Base-by-base conservation (phyloP, 2,329 filamentous ascomycete genomes). In the Microsporum audouinii region DNA sequence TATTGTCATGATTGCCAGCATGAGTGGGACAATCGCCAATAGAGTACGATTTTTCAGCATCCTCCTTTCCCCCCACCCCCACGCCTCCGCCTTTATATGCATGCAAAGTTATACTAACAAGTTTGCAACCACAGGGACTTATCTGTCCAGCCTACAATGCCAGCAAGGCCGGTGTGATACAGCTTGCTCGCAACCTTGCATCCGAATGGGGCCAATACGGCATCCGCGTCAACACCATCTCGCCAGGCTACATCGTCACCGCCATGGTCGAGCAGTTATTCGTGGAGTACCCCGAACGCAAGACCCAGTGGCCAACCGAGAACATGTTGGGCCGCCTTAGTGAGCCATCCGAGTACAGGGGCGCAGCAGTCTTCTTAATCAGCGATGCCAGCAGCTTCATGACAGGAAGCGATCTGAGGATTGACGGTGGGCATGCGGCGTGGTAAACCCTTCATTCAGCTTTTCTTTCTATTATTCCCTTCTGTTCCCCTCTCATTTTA, bases 281-380 rank as follows among this genome's bases (percentile, higher is more conserved):
- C 59, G 49, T 71, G 10, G 79, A 85, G 58, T 95, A 88, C 88
- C 84, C 88, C 3, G 85, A 82, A 66, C 86, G 91, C 71, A 94
- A 92, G 72, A 91, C 71, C 6, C 81, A 85, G 63, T 95, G 91
- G 91, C 84, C 88, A 14, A 86, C 81, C 67, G 86, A 92, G 74
- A 95, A 95, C 74, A 94, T 95, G 89, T 79, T 95, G 59, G 84
- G 82, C 33, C 80, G 84, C 38, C 77, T 90, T 63, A 88, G 85
- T 69, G 75, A 74, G 27, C 86, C 87, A 0, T 78, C 84, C 57
- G 87, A 91, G 71, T 89, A 88, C 72, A 82, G 86, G 57, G 86
- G 77, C 4, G 76, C 76, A 0, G 75, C 76, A 0, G 73, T 79
- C 41, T 79, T 78, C 65, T 68, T 79, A 62, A 66, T 79, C 36